Evolutionary conservation across 2,329 filamentous ascomycete species (phyloP).

Genomic region (Trichothecium sympodiale): DNA sequence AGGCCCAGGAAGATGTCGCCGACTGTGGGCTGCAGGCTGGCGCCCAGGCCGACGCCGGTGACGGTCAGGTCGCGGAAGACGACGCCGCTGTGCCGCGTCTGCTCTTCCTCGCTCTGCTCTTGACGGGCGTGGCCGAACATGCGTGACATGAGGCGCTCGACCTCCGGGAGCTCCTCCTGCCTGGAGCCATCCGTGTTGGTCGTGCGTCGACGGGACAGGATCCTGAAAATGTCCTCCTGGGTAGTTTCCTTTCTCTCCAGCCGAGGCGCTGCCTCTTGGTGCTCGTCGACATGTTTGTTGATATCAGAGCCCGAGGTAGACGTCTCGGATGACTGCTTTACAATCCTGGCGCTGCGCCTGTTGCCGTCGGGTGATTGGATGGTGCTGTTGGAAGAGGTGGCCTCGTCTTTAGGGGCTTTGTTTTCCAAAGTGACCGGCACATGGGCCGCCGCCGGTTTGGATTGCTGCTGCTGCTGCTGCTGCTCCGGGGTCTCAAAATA

Average conservation of each 20-base stretch:
- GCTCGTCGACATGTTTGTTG: conserved; percentile 4
- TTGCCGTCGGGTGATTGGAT: neutral
- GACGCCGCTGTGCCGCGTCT: conserved; percentile 58
- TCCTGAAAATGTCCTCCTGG: conserved; percentile 36
- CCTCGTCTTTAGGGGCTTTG: too few species aligned
- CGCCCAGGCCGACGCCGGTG: conserved; percentile 57
- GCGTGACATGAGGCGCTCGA: conserved; percentile 52
- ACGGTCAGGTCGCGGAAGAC: conserved; percentile 62
- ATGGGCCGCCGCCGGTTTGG: neutral
- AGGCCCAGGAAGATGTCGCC: conserved; percentile 54
- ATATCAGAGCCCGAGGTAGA: conserved; percentile 1
- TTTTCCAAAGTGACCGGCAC: too few species aligned
- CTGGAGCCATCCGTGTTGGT: conserved; percentile 13
- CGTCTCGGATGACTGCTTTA: neutral
- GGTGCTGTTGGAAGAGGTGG: conserved; percentile 2
- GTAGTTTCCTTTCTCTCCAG: conserved; percentile 14
- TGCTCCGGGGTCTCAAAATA: conserved; percentile 4
- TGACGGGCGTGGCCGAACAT: conserved; percentile 60
- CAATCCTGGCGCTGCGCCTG: neutral
- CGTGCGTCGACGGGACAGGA: conserved; percentile 37
- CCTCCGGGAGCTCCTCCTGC: conserved; percentile 30
- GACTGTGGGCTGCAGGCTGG: conserved; percentile 40
- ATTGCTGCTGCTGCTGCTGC: neutral
- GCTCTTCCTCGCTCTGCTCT: conserved; percentile 55
- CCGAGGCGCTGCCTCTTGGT: conserved; percentile 9